Percentiles rank a stretch among this genome's conserved stretches.
Conservation (phyloP, 2,329 filamentous ascomycete genomes). For the Colletotrichum liaoningense region DNA sequence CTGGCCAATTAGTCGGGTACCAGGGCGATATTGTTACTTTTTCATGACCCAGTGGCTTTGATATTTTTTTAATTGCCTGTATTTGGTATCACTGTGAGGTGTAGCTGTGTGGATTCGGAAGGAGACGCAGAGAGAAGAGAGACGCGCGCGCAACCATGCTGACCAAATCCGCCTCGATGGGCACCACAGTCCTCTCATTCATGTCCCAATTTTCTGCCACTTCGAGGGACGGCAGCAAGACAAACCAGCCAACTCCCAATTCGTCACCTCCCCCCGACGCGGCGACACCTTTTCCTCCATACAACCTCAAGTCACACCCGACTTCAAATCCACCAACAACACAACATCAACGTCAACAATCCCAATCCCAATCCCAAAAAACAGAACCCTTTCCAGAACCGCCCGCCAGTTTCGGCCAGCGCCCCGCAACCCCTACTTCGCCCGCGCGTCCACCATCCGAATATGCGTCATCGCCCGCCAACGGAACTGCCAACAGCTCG, state of each 20-base stretch:
- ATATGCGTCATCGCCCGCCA: conserved; percentile 53
- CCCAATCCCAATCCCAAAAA: conserved; percentile 3
- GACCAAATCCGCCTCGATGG: conserved; percentile 32
- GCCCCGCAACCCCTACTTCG: conserved; percentile 49
- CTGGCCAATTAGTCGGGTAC: conserved; percentile 32
- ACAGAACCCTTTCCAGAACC: conserved; percentile 32
- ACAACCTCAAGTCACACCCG: conserved; percentile 32
- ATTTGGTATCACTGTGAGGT: too few species aligned
- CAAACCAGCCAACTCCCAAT: conserved; percentile 52
- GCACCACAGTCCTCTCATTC: conserved; percentile 80
- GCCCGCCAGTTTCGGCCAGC: conserved; percentile 39
- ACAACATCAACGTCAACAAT: conserved; percentile 5
- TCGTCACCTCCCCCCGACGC: conserved; percentile 57
- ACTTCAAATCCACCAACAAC: conserved; percentile 23
- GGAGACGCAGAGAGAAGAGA: neutral
- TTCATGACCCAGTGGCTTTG: neutral
- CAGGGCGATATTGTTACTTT: conserved; percentile 28
- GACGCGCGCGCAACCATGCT: conserved; percentile 28
- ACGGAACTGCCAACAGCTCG: conserved; percentile 55
- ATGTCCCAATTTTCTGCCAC: conserved; percentile 81
- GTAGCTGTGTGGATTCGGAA: too few species aligned
- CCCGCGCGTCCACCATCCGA: conserved; percentile 46
- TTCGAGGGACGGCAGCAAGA: conserved; percentile 50
- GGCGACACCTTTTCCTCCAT: conserved; percentile 37
- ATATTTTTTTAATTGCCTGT: neutral